Base-by-base conservation (phyloP, 306 rosid genomes). In the Fragaria vesca region DNA sequence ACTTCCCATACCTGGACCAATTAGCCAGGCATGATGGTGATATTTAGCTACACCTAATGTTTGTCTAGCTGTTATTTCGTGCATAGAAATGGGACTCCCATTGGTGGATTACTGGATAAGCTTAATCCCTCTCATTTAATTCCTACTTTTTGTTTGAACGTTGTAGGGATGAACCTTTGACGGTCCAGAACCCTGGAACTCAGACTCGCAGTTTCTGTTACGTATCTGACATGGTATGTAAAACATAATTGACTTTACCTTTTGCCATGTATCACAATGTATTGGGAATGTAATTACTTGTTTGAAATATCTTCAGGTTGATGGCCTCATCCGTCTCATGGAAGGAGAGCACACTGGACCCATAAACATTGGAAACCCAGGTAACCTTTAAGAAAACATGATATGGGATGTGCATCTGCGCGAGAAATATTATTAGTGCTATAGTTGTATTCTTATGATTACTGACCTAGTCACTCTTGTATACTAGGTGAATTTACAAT, bases 201-300 rank as follows among this genome's bases (percentile, higher is more conserved):
- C 97, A 93, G 74, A 90, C 97, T 74, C 93, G 97, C 67, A 93
- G 97, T 81, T 93, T 93, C 85, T 93, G 97, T 69, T 93, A 73
- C 76, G 96, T 93, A 72, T 87, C 92, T 34, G 96, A 93, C 82
- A 81, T 92, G 96, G 97, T 92, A 79, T 72, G 61, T 71, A 61
- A 72, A 50, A 32, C 61, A 42, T 12, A 3, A 52, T 26, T 66
- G 55, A 52, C 24, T 76, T 63, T 60, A 15, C 42, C 17, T 48
- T 62, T 68, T 60, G 17, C 60, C 26, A 24, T 45, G 70, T 43
- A 1, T 38, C n/a, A 8, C 26, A 40, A 12, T 51, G n/a, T 36
- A 28, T 57, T n/a, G 2, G 12, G 60, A 67, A 72, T 30, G 46
- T 74, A 40, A 50, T 77, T 46, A 13, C 74, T 28, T 73, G 40